Percentiles rank a stretch among this genome's conserved stretches.
Conservation (phyloP, 345 rosid genomes). For the Lenwebbia sp. region DNA sequence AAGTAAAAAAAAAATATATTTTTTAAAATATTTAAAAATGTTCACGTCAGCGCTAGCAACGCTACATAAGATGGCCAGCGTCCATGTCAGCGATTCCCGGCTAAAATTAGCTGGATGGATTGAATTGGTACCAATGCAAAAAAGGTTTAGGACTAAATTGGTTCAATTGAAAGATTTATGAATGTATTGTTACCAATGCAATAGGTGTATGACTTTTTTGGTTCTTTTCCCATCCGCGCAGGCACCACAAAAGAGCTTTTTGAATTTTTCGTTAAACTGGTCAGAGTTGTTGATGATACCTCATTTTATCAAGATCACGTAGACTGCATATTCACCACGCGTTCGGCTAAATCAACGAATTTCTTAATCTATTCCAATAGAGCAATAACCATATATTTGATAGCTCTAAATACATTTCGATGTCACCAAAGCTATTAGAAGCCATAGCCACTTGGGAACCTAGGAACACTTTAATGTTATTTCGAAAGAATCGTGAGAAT, state of each 20-base stretch:
- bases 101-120: too few species aligned
- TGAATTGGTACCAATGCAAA: too few species aligned
- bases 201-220: too few species aligned
- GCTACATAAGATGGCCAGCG: too few species aligned
- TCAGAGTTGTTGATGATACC: background rate
- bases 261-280: background rate
- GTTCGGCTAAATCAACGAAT: background rate
- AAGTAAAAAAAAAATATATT: too few species aligned
- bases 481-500: background rate
- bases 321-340: background rate
- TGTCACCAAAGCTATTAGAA: background rate
- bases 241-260: background rate
- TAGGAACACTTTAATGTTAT: background rate
- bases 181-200: too few species aligned
- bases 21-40: too few species aligned
- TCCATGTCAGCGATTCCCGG: too few species aligned
- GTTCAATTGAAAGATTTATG: too few species aligned
- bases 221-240: background rate
- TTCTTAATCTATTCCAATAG: background rate
- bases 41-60: too few species aligned
- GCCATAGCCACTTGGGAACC: background rate
- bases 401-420: background rate
- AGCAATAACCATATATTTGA: background rate
- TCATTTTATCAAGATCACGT: background rate
- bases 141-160: too few species aligned